These are phyloP conservation scores for Colletotrichum acutatum DNA, from an alignment of 2,329 filamentous ascomycete genomes.

Conservation along the genomic window DNA sequence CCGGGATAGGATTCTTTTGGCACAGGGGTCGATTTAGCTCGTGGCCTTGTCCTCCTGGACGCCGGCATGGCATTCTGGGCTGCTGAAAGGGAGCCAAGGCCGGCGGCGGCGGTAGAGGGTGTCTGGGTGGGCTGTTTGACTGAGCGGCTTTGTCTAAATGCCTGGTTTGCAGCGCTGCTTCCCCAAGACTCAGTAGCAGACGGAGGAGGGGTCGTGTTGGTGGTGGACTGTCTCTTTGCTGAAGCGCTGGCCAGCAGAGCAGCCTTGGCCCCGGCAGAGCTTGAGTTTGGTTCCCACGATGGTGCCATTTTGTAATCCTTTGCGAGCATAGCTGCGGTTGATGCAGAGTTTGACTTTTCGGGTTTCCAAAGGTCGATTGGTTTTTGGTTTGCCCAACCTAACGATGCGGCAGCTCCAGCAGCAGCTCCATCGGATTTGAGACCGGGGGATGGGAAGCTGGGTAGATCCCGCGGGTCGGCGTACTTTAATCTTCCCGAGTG, in stretches of 20 bases:
- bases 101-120: constrained; percentile 41
- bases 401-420: constrained; percentile 77
- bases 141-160: constrained; percentile 61
- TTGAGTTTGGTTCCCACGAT: constrained; percentile 71
- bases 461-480: constrained; percentile 77
- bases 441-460: constrained; percentile 77
- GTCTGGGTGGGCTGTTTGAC: constrained; percentile 45
- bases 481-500: constrained; percentile 69
- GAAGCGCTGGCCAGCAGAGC: constrained; percentile 69
- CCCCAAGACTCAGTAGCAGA: constrained; percentile 60
- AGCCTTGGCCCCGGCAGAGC: constrained; percentile 77
- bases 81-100: constrained; percentile 73
- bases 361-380: constrained; percentile 74
- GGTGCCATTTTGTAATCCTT: constrained; percentile 58
- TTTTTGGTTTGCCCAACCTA: constrained; percentile 79
- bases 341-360: constrained; percentile 63
- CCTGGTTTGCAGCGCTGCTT: constrained; percentile 76
- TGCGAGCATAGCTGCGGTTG: constrained; percentile 53
- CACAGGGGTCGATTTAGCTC: constrained; percentile 73
- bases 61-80: constrained; percentile 79
- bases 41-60: constrained; percentile 60
- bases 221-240: constrained; percentile 48
- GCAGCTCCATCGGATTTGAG: constrained; percentile 68
- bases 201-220: constrained; percentile 55
- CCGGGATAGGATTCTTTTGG: constrained; percentile 62